Base-by-base conservation (phyloP, 2,329 filamentous ascomycete genomes). In the Hypoxylon sp. region DNA sequence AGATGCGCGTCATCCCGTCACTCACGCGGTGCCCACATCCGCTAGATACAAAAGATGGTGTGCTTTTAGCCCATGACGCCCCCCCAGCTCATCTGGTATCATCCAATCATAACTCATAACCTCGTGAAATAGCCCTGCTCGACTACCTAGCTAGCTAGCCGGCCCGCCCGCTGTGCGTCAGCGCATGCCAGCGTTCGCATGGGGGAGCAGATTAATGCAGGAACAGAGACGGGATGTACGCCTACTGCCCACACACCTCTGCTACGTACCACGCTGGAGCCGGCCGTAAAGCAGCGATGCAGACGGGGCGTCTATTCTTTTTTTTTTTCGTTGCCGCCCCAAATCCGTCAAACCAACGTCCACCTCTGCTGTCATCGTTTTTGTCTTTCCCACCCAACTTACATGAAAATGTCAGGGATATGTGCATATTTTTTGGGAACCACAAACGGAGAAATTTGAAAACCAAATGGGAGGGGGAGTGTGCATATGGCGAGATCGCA, bases 61-160 rank as follows among this genome's bases (percentile, higher is more conserved):
- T 85, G 81, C 80, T 81, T 83, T 82, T 82, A 79, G 74, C 73
- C 74, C 73, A 72, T 72, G 77, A 73, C 71, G 63, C 69, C 67
- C 73, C 73, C 74, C 68, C 73, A 78, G 75, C 75, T 75, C 74
- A 69, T 76, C 75, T 69, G 73, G 58, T 60, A 65, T 75, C 75
- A 73, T 81, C 85, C 85, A 87, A 87, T 87, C 85, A 87, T 84
- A 80, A 81, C 73, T 82, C 84, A 79, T 85, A 80, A 80, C 72
- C 76, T 81, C 80, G 78, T 84, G 79, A 81, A 82, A 82, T 77
- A 79, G 72, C 76, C 77, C 75, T 78, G 41, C 67, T 70, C 65
- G 66, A 52, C 67, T 70, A 71, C 64, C 72, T 70, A 71, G 65
- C 72, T 53, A 66, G 70, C 50, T 60, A 46, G 60, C 55, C 72